phyloP scores from a whole-genome alignment of 257 asterid genomes.

The Salvia hispanica region DNA sequence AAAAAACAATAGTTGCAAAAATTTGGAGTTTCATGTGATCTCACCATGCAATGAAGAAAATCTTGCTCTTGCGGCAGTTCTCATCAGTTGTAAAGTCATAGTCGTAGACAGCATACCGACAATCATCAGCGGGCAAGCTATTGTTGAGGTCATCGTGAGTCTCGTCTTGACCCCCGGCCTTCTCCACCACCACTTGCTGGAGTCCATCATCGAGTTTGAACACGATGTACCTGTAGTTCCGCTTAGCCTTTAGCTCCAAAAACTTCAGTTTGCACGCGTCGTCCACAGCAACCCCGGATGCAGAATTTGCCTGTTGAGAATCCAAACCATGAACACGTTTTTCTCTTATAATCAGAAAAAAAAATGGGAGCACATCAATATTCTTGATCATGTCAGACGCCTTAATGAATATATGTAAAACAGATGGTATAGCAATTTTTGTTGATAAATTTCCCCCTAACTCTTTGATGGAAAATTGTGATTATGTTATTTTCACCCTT shows the following conservation, averaged over 20 bases:
- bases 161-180: constrained; percentile 39
- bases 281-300: constrained; percentile 48
- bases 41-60: constrained; percentile 54
- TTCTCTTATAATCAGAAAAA: not conserved
- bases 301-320: constrained; percentile 42
- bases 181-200: constrained; percentile 47
- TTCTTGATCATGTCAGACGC: not conserved
- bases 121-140: constrained; percentile 45
- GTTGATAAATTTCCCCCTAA: not conserved
- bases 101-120: constrained; percentile 53
- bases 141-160: constrained; percentile 35
- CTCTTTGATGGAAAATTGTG: no score
- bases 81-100: constrained; percentile 52
- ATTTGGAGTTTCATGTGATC: not conserved
- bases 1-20: no score
- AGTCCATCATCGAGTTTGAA: constrained; percentile 42
- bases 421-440: not conserved
- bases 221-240: constrained; percentile 42
- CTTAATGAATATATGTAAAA: not conserved
- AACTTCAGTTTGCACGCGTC: constrained; percentile 53
- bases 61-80: constrained; percentile 57
- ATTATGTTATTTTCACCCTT: no score
- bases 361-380: not conserved
- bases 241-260: constrained; percentile 51
- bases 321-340: constrained; percentile 1